phyloP scores from a whole-genome alignment of 2,329 filamentous ascomycete genomes.

The Cercospora sp. region DNA sequence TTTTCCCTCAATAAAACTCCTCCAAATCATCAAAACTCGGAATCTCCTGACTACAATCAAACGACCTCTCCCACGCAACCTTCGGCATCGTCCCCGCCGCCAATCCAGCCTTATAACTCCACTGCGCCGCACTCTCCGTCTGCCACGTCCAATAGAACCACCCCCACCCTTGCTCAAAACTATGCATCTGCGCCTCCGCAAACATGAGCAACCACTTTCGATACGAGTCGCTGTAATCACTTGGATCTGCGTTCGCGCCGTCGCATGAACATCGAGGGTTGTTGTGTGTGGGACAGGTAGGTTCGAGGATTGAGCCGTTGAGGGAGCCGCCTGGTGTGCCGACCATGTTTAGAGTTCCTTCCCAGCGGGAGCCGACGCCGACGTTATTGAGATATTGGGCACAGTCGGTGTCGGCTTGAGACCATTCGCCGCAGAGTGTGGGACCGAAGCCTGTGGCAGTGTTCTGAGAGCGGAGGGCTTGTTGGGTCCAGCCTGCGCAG shows the following conservation, averaged over 20 bases:
- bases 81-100: conserved; percentile 74
- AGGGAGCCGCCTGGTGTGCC: conserved; percentile 53
- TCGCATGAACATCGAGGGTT: conserved; percentile 69
- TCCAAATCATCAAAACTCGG: conserved; percentile 47
- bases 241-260: conserved; percentile 71
- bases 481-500: conserved; percentile 80
- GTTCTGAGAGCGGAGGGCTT: conserved; percentile 71
- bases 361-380: conserved; percentile 84
- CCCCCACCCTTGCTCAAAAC: conserved; percentile 89
- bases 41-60: conserved; percentile 44
- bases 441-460: conserved; percentile 81
- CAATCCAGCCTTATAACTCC: conserved; percentile 85
- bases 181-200: conserved; percentile 92
- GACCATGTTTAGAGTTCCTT: conserved; percentile 72
- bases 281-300: conserved; percentile 68
- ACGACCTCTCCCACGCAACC: conserved; percentile 46
- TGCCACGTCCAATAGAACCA: conserved; percentile 99
- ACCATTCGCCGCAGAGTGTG: conserved; percentile 95
- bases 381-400: conserved; percentile 85
- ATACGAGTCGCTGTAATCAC: conserved; percentile 68
- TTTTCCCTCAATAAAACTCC: conserved; percentile 45
- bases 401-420: conserved; percentile 95
- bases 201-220: conserved; percentile 86
- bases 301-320: conserved; percentile 63
- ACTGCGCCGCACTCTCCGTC: conserved; percentile 81